Evolutionary conservation across 208 protist species (phyloP).

Genomic region (Trypanosoma cruzi): DNA sequence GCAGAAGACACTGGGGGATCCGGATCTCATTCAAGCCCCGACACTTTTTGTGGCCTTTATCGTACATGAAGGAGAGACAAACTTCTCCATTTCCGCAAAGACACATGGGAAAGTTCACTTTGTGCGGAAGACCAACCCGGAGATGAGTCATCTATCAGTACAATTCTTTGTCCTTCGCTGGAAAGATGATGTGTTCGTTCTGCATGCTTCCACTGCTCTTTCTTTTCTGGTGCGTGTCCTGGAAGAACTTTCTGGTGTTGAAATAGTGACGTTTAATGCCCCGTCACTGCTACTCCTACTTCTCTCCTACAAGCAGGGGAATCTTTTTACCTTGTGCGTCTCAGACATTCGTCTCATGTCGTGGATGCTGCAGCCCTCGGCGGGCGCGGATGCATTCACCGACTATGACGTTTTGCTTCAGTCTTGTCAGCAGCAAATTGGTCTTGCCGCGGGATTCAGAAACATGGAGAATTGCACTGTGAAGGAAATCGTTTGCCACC

Average conservation of each 20-base stretch:
- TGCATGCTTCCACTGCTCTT: constrained; percentile 39
- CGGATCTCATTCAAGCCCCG: constrained; percentile 83
- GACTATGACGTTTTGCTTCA: constrained; percentile 35
- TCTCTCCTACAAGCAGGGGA: constrained; percentile 51
- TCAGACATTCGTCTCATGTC: constrained; percentile 86
- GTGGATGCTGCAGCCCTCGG: constrained; percentile 65
- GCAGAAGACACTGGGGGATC: constrained; percentile 57
- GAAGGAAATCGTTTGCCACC: constrained; percentile 47
- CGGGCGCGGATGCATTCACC: constrained; percentile 15
- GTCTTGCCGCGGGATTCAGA: constrained; percentile 12
- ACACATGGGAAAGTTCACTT: constrained; percentile 40
- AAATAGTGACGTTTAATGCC: constrained; percentile 89
- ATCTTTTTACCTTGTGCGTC: constrained; percentile 60
- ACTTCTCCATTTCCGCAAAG: constrained; percentile 44
- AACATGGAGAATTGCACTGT: constrained; percentile 8
- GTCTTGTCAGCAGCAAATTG: constrained; percentile 27
- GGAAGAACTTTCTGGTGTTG: constrained; percentile 72
- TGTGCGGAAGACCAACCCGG: constrained; percentile 27
- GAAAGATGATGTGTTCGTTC: constrained; percentile 71
- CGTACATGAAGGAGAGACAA: constrained; percentile 28
- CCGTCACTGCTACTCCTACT: constrained; percentile 66
- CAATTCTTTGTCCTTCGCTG: constrained; percentile 63
- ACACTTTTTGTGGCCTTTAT: constrained; percentile 77
- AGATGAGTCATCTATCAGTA: constrained; percentile 43
- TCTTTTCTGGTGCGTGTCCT: constrained; percentile 64